phyloP scores from a whole-genome alignment of 2,329 filamentous ascomycete genomes.

The Paecilomyces formosus region DNA sequence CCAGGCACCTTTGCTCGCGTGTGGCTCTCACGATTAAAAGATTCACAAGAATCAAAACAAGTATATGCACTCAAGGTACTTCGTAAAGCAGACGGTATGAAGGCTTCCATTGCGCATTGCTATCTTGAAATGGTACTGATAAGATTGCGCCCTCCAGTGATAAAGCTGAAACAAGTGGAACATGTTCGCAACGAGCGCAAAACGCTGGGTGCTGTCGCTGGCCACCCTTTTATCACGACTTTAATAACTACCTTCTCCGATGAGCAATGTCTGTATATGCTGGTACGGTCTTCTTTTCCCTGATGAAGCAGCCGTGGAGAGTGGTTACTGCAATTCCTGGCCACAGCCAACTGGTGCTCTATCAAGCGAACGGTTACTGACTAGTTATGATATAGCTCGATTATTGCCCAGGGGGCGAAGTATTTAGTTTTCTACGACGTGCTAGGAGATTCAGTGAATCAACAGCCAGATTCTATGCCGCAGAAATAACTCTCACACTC shows the following conservation, averaged over 20 bases:
- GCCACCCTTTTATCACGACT: slow-evolving; percentile 60
- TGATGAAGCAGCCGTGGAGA: not conserved
- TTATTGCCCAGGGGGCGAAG: slow-evolving; percentile 61
- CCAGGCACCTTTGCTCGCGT: slow-evolving; percentile 45
- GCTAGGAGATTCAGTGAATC: slow-evolving; percentile 56
- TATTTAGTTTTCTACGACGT: slow-evolving; percentile 58
- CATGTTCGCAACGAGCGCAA: slow-evolving; percentile 62
- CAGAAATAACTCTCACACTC: slow-evolving; percentile 58
- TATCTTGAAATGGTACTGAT: not conserved
- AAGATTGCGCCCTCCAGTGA: slow-evolving; percentile 26
- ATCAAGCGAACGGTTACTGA: slow-evolving; percentile 10
- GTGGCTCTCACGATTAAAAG: slow-evolving; percentile 40
- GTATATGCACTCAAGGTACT: slow-evolving; percentile 45
- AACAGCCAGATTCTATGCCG: slow-evolving; percentile 58
- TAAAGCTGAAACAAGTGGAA: slow-evolving; percentile 60
- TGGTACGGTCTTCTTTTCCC: slow-evolving; percentile 27
- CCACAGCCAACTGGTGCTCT: not conserved
- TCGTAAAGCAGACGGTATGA: slow-evolving; percentile 42
- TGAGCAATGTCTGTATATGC: slow-evolving; percentile 49
- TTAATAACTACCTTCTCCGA: slow-evolving; percentile 59
- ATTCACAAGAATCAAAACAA: slow-evolving; percentile 27
- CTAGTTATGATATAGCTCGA: slow-evolving; percentile 46
- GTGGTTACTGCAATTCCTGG: not conserved
- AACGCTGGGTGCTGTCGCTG: slow-evolving; percentile 54
- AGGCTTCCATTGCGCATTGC: not conserved